Base-by-base conservation (phyloP, 2,329 filamentous ascomycete species). In the Parafenestella ontariensis region DNA sequence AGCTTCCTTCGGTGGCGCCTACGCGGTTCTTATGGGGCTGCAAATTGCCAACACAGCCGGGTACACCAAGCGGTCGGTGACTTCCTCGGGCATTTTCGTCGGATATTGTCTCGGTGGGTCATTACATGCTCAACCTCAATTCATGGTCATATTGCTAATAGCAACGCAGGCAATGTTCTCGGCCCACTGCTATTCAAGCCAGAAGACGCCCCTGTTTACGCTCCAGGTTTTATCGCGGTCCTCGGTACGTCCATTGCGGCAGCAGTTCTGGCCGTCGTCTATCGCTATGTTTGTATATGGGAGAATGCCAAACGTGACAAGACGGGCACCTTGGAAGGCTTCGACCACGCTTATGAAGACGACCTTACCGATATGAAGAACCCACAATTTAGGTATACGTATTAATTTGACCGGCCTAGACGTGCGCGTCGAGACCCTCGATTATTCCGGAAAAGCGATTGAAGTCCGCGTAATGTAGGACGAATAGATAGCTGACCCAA, bases 261-360 rank as follows among this genome's bases (percentile, higher is more conserved):
- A 2, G 71, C 68, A 9, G 33, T 77, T 5, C 66, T 82, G 3
- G 73, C 76, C 0, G 53, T 82, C 5, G 63, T 77, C 0, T 83
- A 83, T 58, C 77, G 81, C 3, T 69, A 73, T 29, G 56, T 81
- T 6, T 82, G 80, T 55, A 67, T 79, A 4, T 75, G 70, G 72
- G 73, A 79, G 10, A 83, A 83, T 56, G 68, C 64, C 17, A 71
- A 66, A 50, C 74, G 80, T 23, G 80, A 83, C 53, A 69, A 68
- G 42, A 60, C 75, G 1, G 79, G 79, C 2, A 75, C 72, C 9
- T 49, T 73, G n/a, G 81, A 84, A 65, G 80, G 74, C 1, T 84
- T 78, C 42, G 82, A 83, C 41, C 77, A 83, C 62, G 81, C 81
- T 0, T 83, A 81, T 52, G 79, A 83, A 46, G 81, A 84, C 64